These are phyloP conservation scores for Fusarium sp. DNA, from an alignment of 2,329 filamentous ascomycete species.

Conservation along the genomic window DNA sequence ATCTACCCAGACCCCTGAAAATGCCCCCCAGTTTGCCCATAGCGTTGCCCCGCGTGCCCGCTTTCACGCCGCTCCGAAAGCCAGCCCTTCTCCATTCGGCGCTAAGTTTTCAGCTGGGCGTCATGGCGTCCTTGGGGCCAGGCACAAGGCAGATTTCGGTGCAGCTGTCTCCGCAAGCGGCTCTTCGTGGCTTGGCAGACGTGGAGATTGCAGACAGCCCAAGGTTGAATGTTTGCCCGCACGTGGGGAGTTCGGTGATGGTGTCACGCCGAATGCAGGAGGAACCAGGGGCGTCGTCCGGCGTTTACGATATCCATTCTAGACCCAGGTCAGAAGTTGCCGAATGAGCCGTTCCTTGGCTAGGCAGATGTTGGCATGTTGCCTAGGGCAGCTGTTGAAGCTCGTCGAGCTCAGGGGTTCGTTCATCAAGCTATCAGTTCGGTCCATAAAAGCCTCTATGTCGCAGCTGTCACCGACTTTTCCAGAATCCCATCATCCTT, in stretches of 20 bases:
- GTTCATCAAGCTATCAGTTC: not conserved
- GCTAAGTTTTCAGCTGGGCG: constrained; percentile 42
- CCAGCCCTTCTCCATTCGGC: constrained; percentile 2
- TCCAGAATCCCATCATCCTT: not conserved
- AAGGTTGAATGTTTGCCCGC: not conserved
- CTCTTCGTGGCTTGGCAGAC: not conserved
- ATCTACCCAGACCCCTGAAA: constrained; percentile 7
- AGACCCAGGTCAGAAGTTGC: constrained; percentile 2
- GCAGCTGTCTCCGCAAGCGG: not conserved
- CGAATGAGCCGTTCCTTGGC: constrained; percentile 4
- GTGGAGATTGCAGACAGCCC: not conserved
- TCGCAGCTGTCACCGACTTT: not conserved
- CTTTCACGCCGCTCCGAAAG: constrained; percentile 4
- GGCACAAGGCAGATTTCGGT: constrained; percentile 21
- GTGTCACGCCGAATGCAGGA: not conserved
- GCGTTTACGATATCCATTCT: constrained; percentile 6
- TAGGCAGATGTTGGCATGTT: constrained; percentile 2
- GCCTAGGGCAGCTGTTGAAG: constrained; percentile 3
- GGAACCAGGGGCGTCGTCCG: constrained; percentile 4
- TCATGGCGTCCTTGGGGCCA: constrained; percentile 27
- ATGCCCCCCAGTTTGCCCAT: not conserved
- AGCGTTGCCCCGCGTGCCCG: not conserved
- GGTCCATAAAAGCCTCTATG: constrained; percentile 20
- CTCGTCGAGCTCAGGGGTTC: constrained; percentile 15
- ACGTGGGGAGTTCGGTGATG: not conserved